Percentiles rank a stretch among this genome's conserved stretches.
Conservation (phyloP, 108 stramenopile genomes). For the Cyclotella kingstonii region DNA sequence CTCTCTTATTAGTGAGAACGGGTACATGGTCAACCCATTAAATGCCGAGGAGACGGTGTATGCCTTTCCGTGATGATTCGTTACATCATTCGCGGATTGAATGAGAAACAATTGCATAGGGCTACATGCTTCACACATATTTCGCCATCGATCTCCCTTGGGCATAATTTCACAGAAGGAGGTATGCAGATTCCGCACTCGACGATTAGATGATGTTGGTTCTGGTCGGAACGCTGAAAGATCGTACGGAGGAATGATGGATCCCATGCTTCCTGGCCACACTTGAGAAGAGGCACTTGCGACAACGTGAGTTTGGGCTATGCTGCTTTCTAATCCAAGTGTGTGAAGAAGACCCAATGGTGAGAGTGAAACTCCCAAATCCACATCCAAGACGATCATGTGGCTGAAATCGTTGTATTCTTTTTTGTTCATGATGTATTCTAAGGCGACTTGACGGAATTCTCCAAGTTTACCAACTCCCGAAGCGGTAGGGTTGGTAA, state of each 20-base stretch:
- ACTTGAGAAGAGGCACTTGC: conserved; percentile 41
- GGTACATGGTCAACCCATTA: conserved; percentile 51
- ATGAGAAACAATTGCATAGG: conserved; percentile 55
- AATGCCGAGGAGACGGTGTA: conserved; percentile 45
- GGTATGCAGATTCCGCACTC: conserved; percentile 33
- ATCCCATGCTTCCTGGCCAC: conserved; percentile 50
- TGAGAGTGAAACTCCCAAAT: conserved; percentile 38
- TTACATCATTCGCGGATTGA: conserved; percentile 28
- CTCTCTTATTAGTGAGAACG: conserved; percentile 31
- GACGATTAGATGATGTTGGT: conserved; percentile 19
- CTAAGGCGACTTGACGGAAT: conserved; percentile 45
- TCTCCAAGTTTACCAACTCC: conserved; percentile 52
- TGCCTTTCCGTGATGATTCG: conserved; percentile 15
- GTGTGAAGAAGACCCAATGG: conserved; percentile 51
- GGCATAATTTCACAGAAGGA: conserved; percentile 51
- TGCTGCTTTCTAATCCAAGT: conserved; percentile 31
- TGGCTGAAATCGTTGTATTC: conserved; percentile 46
- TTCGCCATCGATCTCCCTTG: conserved; percentile 51
- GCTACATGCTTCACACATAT: conserved; percentile 53
- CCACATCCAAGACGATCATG: conserved; percentile 53
- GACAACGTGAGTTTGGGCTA: conserved; percentile 35
- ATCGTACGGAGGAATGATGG: conserved; percentile 54
- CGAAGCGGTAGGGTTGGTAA: conserved; percentile 31
- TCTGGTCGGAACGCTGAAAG: conserved; percentile 51
- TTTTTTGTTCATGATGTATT: conserved; percentile 37